phyloP scores from a whole-genome alignment of 805 yeast genomes.

The Pichia manshurica region DNA sequence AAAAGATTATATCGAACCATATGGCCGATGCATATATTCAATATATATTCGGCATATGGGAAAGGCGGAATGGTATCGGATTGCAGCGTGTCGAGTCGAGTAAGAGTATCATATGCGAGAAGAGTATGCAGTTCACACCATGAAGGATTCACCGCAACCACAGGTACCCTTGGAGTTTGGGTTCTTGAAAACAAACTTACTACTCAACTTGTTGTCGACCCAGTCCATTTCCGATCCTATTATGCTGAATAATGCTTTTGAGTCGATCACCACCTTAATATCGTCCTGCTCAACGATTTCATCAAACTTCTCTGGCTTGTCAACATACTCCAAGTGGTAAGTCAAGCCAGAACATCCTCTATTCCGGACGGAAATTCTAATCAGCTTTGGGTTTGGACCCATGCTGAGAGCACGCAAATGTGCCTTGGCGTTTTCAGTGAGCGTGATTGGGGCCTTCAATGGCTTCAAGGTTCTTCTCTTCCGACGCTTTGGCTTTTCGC shows the following conservation, averaged over 20 bases:
- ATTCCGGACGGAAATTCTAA: conserved; percentile 89
- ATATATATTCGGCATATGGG: not conserved
- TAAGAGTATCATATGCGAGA: no score
- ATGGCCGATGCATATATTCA: not conserved
- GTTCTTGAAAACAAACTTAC: conserved; percentile 86
- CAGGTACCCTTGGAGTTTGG: conserved; percentile 98
- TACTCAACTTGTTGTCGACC: conserved; percentile 86
- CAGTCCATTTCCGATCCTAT: conserved; percentile 99
- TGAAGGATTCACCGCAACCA: conserved; percentile 98
- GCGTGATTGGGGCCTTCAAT: conserved; percentile 80
- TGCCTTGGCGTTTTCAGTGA: conserved; percentile 66
- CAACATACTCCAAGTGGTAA: conserved; percentile 85
- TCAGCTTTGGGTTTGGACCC: conserved; percentile 82
- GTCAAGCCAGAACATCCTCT: conserved; percentile 96
- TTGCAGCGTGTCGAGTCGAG: no score
- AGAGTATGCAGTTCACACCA: conserved; percentile 50
- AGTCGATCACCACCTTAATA: conserved; percentile 85
- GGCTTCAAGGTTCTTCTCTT: conserved; percentile 70
- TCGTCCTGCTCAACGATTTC: conserved; percentile 92
- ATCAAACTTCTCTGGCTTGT: conserved; percentile 89
- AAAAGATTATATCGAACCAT: not conserved
- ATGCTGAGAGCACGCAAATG: conserved; percentile 65
- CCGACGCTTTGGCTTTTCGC: conserved; percentile 15
- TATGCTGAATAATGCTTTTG: conserved; percentile 91
- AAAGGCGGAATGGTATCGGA: no score